Evolutionary conservation across 2,329 filamentous ascomycete genomes (phyloP), one percentile per base, ranked within the genome.

Genomic region (Penicillium sp.): DNA sequence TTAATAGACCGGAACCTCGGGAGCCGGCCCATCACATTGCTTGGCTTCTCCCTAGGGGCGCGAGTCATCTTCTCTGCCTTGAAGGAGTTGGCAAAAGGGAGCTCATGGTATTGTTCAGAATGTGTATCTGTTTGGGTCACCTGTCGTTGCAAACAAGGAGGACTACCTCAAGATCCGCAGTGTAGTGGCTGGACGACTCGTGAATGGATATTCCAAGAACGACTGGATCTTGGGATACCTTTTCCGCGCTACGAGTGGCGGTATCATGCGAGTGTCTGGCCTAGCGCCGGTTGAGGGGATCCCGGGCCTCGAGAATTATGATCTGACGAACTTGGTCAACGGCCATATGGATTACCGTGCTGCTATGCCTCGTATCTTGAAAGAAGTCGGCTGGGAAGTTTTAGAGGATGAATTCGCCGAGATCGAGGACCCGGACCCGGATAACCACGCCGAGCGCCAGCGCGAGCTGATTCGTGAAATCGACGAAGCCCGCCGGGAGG

Each of bases 221-320:
- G 93, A 98, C 71, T 98, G 93, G 93, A 97, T 98, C 61, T 71
- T 98, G 40, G 89, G 82, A 11, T 98, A 98, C 65, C 81, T 98
- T 1, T 98, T 98, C 77, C 87, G 93, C 11, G 80, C 95, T 34
- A 98, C 93, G 3, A 87, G 85, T 56, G 93, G 93, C 55, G 93
- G 93, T 35, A 91, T 97, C 61, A 86, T 89, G 68, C 82, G 85
- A 16, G 81, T 98, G 1, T 90, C 90, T 4, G 93, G 93, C 10
- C 78, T 98, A 34, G 86, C 82, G 1, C 77, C 85, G 1, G 78
- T 97, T 2, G 80, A 91, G 36, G 79, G 75, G 5, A 75, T 94
- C n/a, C 82, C 85, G 0, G 88, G 85, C 13, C 71, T 97, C 13
- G 93, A 97, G 65, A 97, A 96, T 61, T 77, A 94, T 53, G 83